Percentiles rank a stretch among this genome's conserved stretches.
These are phyloP conservation scores for Populus deltoides DNA, from an alignment of 345 rosid species.

Conservation along the genomic window DNA sequence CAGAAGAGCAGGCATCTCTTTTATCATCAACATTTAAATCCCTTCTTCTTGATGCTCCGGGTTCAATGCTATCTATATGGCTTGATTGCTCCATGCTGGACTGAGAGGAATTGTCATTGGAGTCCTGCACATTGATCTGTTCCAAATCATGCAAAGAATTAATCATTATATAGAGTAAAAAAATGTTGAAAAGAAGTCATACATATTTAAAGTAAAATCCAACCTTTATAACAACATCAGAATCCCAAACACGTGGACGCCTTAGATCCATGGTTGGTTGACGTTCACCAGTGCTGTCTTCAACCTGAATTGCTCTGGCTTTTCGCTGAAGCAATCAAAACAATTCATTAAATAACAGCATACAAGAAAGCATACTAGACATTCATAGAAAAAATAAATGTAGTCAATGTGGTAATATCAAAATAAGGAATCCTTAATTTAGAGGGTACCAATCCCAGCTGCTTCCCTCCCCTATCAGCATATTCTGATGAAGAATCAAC, in stretches of 20 bases:
- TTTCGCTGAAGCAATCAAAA: constrained; percentile 33
- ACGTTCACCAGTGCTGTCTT: constrained; percentile 44
- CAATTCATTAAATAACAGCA: background rate
- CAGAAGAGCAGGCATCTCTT: constrained; percentile 15
- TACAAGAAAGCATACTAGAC: constrained; percentile 3
- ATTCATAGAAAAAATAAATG: background rate
- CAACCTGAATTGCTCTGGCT: constrained; percentile 67
- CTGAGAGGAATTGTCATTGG: constrained; percentile 32
- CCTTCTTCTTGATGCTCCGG: constrained; percentile 22
- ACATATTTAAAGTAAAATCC: constrained; percentile 5
- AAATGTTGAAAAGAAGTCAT: constrained; percentile 10
- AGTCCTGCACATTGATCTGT: constrained; percentile 55
- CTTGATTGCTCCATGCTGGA: constrained; percentile 25
- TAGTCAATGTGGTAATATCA: background rate
- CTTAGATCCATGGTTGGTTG: constrained; percentile 47
- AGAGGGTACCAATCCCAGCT: constrained; percentile 20
- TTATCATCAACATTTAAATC: constrained; percentile 15
- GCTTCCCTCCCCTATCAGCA: constrained; percentile 22
- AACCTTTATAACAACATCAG: constrained; percentile 74
- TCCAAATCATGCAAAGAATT: constrained; percentile 21
- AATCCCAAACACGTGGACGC: constrained; percentile 37
- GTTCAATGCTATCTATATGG: constrained; percentile 14
- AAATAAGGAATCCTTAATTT: background rate
- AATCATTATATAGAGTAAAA: constrained; percentile 1
- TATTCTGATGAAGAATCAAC: constrained; percentile 12